Evolutionary conservation across 352 stramenopile species (phyloP).

Genomic region (Phytophthora capsici): DNA sequence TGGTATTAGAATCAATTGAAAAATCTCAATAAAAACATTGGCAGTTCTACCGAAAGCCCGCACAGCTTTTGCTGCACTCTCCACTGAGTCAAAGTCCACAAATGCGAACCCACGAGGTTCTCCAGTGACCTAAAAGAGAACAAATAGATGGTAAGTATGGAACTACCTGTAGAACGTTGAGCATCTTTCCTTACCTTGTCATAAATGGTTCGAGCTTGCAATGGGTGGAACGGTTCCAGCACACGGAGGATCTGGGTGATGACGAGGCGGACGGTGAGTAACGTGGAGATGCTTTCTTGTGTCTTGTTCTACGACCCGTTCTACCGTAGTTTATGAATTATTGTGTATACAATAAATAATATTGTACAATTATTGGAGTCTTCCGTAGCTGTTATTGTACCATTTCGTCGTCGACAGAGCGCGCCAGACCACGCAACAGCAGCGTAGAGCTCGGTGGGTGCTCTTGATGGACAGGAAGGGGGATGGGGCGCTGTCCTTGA

Average conservation of each 20-base stretch:
- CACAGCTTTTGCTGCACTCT: slow-evolving; percentile 60
- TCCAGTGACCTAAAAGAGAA: slow-evolving; percentile 45
- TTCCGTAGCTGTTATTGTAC: slow-evolving; percentile 39
- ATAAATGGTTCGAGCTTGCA: slow-evolving; percentile 59
- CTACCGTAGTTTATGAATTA: slow-evolving; percentile 21
- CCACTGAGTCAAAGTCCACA: slow-evolving; percentile 69
- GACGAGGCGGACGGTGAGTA: slow-evolving; percentile 35
- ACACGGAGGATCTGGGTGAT: slow-evolving; percentile 59
- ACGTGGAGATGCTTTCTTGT: not conserved
- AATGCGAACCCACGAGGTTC: slow-evolving; percentile 83
- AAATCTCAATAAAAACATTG: not conserved
- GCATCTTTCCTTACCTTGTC: slow-evolving; percentile 55
- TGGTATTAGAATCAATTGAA: slow-evolving; percentile 3
- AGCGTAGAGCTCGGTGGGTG: slow-evolving; percentile 64
- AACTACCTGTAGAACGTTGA: not conserved
- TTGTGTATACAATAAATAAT: not conserved
- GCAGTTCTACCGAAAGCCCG: slow-evolving; percentile 57
- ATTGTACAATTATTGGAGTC: too few species aligned
- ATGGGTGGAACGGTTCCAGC: slow-evolving; percentile 59
- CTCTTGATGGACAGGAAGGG: slow-evolving; percentile 5
- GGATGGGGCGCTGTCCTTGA: slow-evolving; percentile 17
- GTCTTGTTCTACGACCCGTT: slow-evolving; percentile 14
- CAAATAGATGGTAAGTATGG: not conserved
- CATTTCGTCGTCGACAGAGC: slow-evolving; percentile 67
- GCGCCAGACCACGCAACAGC: slow-evolving; percentile 63